Conservation (phyloP, 2,329 filamentous ascomycete genomes). For the Claviceps arundinis region DNA sequence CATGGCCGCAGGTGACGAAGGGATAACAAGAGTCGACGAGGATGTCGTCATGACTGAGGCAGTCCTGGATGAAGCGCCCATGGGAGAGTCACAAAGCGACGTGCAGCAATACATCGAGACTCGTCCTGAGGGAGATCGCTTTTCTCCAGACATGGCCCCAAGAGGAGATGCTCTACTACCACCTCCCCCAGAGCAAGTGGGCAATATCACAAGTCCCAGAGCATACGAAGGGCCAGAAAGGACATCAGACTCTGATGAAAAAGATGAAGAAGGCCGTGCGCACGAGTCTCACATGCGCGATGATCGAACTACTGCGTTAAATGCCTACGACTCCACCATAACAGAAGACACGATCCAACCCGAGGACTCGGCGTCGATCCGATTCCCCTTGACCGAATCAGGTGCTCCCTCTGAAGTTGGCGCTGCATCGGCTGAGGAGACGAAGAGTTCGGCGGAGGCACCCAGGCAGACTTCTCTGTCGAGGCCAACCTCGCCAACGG, state of each 20-base stretch:
- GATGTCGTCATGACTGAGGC: conserved; percentile 9
- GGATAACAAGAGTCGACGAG: conserved; percentile 13
- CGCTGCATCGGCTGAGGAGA: conserved; percentile 12
- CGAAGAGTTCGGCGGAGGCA: conserved; percentile 7
- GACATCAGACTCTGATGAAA: conserved; percentile 13
- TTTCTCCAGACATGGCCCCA: not conserved
- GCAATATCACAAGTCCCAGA: conserved; percentile 24
- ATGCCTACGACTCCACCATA: conserved; percentile 20
- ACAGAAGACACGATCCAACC: conserved; percentile 25
- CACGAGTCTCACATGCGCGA: conserved; percentile 9
- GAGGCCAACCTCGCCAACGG: conserved; percentile 11
- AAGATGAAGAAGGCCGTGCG: conserved; percentile 14
- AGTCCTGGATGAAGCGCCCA: conserved; percentile 4
- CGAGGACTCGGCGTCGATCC: conserved; percentile 24
- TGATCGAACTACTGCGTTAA: conserved; percentile 12
- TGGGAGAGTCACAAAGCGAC: not conserved
- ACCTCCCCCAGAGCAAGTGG: conserved; percentile 26
- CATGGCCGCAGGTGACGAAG: conserved; percentile 17
- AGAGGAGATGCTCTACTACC: conserved; percentile 17
- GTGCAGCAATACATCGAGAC: not conserved
- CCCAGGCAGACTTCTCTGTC: conserved; percentile 2
- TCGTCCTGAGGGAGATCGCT: not conserved
- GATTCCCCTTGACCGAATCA: conserved; percentile 16
- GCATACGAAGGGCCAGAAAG: conserved; percentile 14
- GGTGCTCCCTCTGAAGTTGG: conserved; percentile 16